A percentile compares a stretch with the other conserved stretches of the same genome.
Evolutionary conservation across 164 flowering plant species (phyloP).

Genomic region (Umbilicus rupestris): DNA sequence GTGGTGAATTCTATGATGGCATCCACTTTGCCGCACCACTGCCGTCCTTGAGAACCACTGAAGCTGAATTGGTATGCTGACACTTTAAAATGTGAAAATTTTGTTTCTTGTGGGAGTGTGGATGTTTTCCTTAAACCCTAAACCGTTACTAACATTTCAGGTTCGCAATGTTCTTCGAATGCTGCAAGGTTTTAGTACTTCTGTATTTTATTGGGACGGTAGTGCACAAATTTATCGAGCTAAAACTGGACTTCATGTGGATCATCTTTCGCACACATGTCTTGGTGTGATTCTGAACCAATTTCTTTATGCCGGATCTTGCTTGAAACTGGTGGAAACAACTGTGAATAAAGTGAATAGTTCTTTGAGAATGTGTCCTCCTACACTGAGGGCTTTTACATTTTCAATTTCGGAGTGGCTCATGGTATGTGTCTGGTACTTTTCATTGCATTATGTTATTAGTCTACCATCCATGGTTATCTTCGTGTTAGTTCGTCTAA

Average conservation of each 20-base stretch:
- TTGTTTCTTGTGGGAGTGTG: not conserved
- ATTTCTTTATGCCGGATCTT: constrained; percentile 62
- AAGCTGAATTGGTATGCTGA: constrained; percentile 43
- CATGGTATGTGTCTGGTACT: constrained; percentile 28
- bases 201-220: constrained; percentile 61
- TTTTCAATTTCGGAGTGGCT: constrained; percentile 65
- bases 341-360: constrained; percentile 33
- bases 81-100: not conserved
- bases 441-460: not conserved
- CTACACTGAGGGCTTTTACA: constrained; percentile 75
- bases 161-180: constrained; percentile 63
- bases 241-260: constrained; percentile 44
- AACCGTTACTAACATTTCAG: constrained; percentile 25
- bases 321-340: constrained; percentile 57
- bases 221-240: constrained; percentile 24
- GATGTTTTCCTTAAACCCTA: no score
- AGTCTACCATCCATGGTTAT: not conserved
- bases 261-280: constrained; percentile 61
- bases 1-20: constrained; percentile 28
- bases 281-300: constrained; percentile 48
- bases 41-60: constrained; percentile 43
- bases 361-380: constrained; percentile 29
- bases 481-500: not conserved
- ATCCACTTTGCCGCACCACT: constrained; percentile 54
- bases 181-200: constrained; percentile 70